phyloP scores from a whole-genome alignment of 768 basidiomycete genomes.

The Suillus subluteus region DNA sequence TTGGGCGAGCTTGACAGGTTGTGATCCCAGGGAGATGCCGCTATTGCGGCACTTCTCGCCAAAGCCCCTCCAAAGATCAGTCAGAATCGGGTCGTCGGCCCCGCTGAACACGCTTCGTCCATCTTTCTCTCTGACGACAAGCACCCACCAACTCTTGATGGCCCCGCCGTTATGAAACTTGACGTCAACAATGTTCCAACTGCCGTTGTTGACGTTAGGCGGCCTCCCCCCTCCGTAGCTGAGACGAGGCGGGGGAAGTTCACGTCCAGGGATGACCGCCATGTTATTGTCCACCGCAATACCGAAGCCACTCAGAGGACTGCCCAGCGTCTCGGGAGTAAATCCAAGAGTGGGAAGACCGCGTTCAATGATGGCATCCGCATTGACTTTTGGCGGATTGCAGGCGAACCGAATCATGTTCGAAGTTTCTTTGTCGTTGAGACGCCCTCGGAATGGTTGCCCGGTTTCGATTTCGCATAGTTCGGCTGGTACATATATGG shows the following conservation, averaged over 20 bases:
- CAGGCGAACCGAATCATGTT: conserved; percentile 73
- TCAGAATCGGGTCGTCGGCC: conserved; percentile 43
- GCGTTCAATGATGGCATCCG: conserved; percentile 54
- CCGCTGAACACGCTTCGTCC: conserved; percentile 41
- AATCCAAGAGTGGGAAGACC: conserved; percentile 65
- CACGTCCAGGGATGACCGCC: conserved; percentile 65
- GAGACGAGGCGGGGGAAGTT: conserved; percentile 61
- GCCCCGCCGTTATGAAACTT: conserved; percentile 62
- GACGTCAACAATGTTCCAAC: conserved; percentile 78
- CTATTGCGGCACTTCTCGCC: conserved; percentile 54
- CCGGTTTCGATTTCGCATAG: conserved; percentile 66
- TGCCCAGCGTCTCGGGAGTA: conserved; percentile 34
- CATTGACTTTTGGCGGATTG: conserved; percentile 63
- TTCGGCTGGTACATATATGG: conserved; percentile 64
- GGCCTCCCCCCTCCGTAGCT: conserved; percentile 51
- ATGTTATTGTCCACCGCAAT: conserved; percentile 59
- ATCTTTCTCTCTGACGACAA: conserved; percentile 59
- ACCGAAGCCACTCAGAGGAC: conserved; percentile 56
- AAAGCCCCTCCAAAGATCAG: conserved; percentile 54
- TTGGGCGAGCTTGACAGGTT: conserved; percentile 43
- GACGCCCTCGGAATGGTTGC: conserved; percentile 61
- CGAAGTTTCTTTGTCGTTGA: conserved; percentile 60
- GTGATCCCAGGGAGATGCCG: conserved; percentile 43
- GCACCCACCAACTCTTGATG: conserved; percentile 64
- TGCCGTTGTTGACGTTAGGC: conserved; percentile 55